phyloP scores from a whole-genome alignment of 768 basidiomycete genomes.

The Chalciporus pseudorubinellus region DNA sequence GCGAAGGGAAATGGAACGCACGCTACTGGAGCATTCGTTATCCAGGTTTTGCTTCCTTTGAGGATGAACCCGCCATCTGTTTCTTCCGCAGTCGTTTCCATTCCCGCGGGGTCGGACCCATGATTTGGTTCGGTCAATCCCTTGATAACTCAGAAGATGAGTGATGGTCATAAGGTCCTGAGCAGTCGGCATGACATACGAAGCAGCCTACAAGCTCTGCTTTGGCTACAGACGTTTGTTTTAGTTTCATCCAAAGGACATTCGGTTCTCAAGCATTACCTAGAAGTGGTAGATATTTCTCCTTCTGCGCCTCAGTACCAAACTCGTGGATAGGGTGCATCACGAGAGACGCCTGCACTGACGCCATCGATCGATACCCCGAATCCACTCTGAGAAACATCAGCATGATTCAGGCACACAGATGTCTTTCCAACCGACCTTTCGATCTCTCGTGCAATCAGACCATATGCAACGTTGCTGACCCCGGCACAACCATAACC shows the following conservation, averaged over 20 bases:
- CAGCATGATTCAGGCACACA: neutral
- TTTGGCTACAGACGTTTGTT: slow-evolving; percentile 46
- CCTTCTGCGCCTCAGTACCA: slow-evolving; percentile 86
- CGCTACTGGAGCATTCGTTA: slow-evolving; percentile 91
- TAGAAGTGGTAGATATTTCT: slow-evolving; percentile 82
- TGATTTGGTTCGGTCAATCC: slow-evolving; percentile 96
- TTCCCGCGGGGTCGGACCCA: slow-evolving; percentile 95
- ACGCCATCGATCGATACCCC: slow-evolving; percentile 91
- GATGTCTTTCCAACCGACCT: slow-evolving; percentile 44
- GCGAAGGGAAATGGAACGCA: slow-evolving; percentile 37
- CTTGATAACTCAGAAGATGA: slow-evolving; percentile 38
- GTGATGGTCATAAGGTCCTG: neutral
- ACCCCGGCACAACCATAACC: slow-evolving; percentile 95
- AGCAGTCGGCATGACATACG: slow-evolving; percentile 45
- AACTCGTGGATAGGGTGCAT: slow-evolving; percentile 95
- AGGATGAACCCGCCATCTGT: slow-evolving; percentile 80
- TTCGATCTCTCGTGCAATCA: slow-evolving; percentile 93
- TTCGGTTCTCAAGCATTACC: slow-evolving; percentile 41
- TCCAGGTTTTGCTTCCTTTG: slow-evolving; percentile 97
- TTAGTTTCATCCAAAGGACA: slow-evolving; percentile 1
- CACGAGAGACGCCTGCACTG: slow-evolving; percentile 93
- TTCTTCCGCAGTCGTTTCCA: slow-evolving; percentile 92
- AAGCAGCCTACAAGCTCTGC: slow-evolving; percentile 93
- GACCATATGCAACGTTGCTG: slow-evolving; percentile 88
- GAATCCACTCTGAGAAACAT: slow-evolving; percentile 73